A percentile compares a stretch with the other conserved stretches of the same genome.
These are phyloP conservation scores for Phaeosphaeria sp. DNA, from an alignment of 2,329 filamentous ascomycete genomes.

Conservation along the genomic window DNA sequence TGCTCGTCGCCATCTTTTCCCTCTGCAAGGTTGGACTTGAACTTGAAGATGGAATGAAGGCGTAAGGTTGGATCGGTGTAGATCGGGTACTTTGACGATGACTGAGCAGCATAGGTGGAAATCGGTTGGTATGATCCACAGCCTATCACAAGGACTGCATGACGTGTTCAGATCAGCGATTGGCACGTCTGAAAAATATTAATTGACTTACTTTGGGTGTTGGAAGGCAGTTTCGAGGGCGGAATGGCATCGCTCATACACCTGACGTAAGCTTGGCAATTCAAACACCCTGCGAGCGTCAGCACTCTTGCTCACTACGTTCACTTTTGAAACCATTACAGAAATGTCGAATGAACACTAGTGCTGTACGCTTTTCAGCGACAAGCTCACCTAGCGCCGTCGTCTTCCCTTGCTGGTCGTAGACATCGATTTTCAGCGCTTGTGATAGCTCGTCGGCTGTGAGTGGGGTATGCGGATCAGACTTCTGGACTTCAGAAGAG, in stretches of 20 bases:
- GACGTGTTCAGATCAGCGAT: not conserved
- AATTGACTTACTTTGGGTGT: conserved; percentile 22
- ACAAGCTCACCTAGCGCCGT: conserved; percentile 19
- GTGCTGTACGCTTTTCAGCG: conserved; percentile 18
- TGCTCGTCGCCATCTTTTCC: conserved; percentile 15
- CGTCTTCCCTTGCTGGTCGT: conserved; percentile 22
- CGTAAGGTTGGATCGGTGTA: conserved; percentile 30
- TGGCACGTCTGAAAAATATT: too few species aligned
- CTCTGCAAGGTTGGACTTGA: conserved; percentile 25
- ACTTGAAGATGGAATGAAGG: conserved; percentile 28
- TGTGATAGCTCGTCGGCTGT: conserved; percentile 18
- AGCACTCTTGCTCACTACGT: not conserved
- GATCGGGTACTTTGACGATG: conserved; percentile 27
- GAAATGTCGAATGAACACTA: conserved; percentile 32
- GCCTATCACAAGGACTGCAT: conserved; percentile 27
- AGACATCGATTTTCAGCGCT: conserved; percentile 21
- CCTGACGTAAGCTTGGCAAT: conserved; percentile 32
- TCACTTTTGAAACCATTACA: conserved; percentile 16
- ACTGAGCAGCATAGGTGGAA: conserved; percentile 18
- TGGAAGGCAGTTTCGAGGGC: conserved; percentile 20
- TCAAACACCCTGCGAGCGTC: conserved; percentile 29
- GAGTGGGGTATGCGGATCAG: not conserved
- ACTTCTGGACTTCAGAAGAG: not conserved
- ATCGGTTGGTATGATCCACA: conserved; percentile 36
- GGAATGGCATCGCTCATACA: conserved; percentile 26